Conservation (phyloP, 257 asterid species). For the Oldenlandia corymbosa region DNA sequence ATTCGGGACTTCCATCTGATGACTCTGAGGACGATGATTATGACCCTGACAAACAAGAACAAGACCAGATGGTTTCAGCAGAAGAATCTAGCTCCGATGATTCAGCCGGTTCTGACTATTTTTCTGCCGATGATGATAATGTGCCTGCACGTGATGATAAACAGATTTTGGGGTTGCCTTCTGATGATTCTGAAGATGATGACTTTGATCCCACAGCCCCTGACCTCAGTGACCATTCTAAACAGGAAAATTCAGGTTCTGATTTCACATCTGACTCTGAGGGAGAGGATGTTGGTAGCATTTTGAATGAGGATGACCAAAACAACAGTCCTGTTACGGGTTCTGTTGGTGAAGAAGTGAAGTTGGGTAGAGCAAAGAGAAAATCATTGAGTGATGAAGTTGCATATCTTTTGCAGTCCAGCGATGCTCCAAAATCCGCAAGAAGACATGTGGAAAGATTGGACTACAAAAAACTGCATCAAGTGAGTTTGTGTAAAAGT, state of each 20-base stretch:
- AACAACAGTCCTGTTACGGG: too few species aligned
- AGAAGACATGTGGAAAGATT: conserved; percentile 65
- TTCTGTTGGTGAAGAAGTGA: conserved; percentile 23
- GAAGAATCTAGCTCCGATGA: conserved; percentile 54
- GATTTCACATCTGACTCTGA: conserved; percentile 93
- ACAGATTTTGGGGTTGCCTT: conserved; percentile 46
- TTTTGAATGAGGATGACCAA: conserved; percentile 45
- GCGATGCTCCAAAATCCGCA: conserved; percentile 40
- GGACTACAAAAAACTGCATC: conserved; percentile 78
- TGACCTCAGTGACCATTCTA: conserved; percentile 34
- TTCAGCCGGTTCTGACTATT: conserved; percentile 52
- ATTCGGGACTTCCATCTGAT: conserved; percentile 58
- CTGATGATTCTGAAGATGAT: conserved; percentile 95
- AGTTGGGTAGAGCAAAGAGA: conserved; percentile 31
- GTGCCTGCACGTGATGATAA: conserved; percentile 33
- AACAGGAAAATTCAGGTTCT: conserved; percentile 66
- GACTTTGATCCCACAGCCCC: conserved; percentile 72
- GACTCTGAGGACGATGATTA: conserved; percentile 92
- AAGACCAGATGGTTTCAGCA: conserved; percentile 36
- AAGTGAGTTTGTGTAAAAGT: conserved; percentile 50
- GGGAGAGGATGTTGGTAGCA: conserved; percentile 71
- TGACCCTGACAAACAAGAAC: conserved; percentile 67
- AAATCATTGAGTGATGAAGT: conserved; percentile 48
- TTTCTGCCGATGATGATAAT: conserved; percentile 36
- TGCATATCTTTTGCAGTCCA: conserved; percentile 47